Conservation (phyloP, 2,329 filamentous ascomycete species). For the Neocucurbitaria cava region DNA sequence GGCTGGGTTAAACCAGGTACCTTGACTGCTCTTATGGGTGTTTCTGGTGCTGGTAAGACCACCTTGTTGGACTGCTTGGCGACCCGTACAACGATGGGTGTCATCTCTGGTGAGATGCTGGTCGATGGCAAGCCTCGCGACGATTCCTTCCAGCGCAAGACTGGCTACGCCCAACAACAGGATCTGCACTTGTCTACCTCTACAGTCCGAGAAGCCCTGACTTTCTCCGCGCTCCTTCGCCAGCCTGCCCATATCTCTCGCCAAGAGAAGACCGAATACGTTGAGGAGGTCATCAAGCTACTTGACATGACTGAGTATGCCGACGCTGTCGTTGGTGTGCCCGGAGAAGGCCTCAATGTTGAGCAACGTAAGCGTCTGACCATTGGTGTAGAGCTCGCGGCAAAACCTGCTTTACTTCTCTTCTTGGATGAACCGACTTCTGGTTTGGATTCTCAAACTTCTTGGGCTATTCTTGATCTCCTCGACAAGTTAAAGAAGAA, state of each 20-base stretch:
- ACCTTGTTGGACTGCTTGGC: slow-evolving; percentile 87
- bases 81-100: slow-evolving; percentile 85
- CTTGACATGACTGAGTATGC: slow-evolving; percentile 90
- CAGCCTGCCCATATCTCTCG: slow-evolving; percentile 77
- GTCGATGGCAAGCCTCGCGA: slow-evolving; percentile 78
- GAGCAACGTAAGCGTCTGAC: slow-evolving; percentile 79
- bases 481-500: slow-evolving; percentile 88
- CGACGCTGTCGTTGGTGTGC: slow-evolving; percentile 88
- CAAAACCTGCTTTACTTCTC: slow-evolving; percentile 85
- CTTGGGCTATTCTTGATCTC: slow-evolving; percentile 88
- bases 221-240: slow-evolving; percentile 84
- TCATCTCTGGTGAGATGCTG: slow-evolving; percentile 87
- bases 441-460: slow-evolving; percentile 90
- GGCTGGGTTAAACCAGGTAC: slow-evolving; percentile 95
- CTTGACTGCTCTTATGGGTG: slow-evolving; percentile 84
- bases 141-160: slow-evolving; percentile 87
- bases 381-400: slow-evolving; percentile 94
- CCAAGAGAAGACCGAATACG: slow-evolving; percentile 83
- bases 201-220: slow-evolving; percentile 86
- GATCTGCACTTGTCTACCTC: slow-evolving; percentile 85
- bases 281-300: slow-evolving; percentile 88
- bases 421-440: slow-evolving; percentile 97
- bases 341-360: slow-evolving; percentile 77
- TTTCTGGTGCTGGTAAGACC: slow-evolving; percentile 92
- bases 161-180: slow-evolving; percentile 90